Evolutionary conservation across 495 filamentous ascomycete species (phyloP), one percentile per base, ranked within the genome.

Genomic region (Lindgomyces ingoldianus): DNA sequence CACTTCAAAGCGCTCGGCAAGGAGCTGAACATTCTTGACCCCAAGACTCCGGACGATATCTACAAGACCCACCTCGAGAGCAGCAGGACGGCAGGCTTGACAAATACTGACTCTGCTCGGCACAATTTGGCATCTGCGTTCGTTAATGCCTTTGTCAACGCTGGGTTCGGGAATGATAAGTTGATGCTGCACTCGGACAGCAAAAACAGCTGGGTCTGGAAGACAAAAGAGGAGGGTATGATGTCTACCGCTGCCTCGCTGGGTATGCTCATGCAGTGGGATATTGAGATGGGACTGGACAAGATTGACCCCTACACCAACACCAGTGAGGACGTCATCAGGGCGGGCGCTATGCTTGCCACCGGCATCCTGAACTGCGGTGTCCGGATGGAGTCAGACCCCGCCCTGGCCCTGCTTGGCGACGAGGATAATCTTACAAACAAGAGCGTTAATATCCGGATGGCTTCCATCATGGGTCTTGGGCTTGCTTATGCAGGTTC

Each of bases 51-150:
- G 3, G 94, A 99, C 77, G 94, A 99, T 72, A 99, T 99, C 69
- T 99, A 99, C 82, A 99, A 99, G 81, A 96, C 91, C 61, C 95
- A 99, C 75, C 82, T 99, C 16, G 94, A 99, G 75, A 97, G 89
- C 79, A 94, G 87, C 62, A 85, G 94, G 49, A 92, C 92, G 48
- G 89, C 91, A 24, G 93, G 93, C 24, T 80, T 95, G 74, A 97
- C 92, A 18, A 96, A 96, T 72, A 85, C 95, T 30, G 94, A 98
- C 75, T 97, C 93, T 14, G 93, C 94, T 39, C 81, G 92, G 64
- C 92, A 98, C 81, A 99, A 98, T 69, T 82, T 99, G 57, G 93
- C 94, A 8, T 93, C 93, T 64, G 91, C 87, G 26, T 98, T 99
- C 69, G 94, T 99, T 52, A 99, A 99, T 73, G 89, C 85, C 0